Base-by-base conservation (phyloP, 2,329 filamentous ascomycete genomes). In the Colletotrichum sp. region DNA sequence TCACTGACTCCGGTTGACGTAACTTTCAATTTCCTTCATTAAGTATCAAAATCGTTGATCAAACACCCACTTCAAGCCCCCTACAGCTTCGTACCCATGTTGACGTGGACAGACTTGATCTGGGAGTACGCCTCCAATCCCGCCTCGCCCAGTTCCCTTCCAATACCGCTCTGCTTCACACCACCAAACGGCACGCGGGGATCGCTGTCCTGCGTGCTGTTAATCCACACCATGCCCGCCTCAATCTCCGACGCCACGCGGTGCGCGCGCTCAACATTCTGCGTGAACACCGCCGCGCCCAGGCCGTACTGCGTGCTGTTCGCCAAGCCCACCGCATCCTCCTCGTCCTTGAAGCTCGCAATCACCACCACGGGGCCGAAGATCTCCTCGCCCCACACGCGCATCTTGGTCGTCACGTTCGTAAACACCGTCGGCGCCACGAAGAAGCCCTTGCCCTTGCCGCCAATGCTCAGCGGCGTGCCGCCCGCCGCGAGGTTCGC, bases 401-500 rank as follows among this genome's bases (percentile, higher is more conserved):
- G 80, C 87, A 88, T 88, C 52, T 81, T 77, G 16, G 82, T 79
- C 7, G 82, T 84, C 1, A 88, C 87, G 32, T 83, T 80, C 16
- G 85, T 87, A 78, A 88, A 87, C 57, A 88, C 82, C 7, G 87
- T 88, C 3, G 87, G 87, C 79, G 86, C 82, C 68, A 88, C 83
- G 78, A 88, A 88, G 81, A 82, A 88, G 3, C 87, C 87, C 67
- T 71, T 74, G 36, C 72, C 67, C 80, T 86, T 87, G 6, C 83
- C 80, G n/a, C 84, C 83, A 74, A 82, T 78, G 67, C 80, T 79
- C 2, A 81, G 79, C 63, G 83, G 83, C 8, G 84, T 82, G 16
- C 94, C 94, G 16, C 94, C 94, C 3, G 89, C 83, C 18, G 90
- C 86, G 2, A 96, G 86, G 7, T 88, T 93, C 1, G 93, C 93